These are phyloP conservation scores for Spergularia marina DNA, from an alignment of 148 eudicot genomes.

Conservation along the genomic window DNA sequence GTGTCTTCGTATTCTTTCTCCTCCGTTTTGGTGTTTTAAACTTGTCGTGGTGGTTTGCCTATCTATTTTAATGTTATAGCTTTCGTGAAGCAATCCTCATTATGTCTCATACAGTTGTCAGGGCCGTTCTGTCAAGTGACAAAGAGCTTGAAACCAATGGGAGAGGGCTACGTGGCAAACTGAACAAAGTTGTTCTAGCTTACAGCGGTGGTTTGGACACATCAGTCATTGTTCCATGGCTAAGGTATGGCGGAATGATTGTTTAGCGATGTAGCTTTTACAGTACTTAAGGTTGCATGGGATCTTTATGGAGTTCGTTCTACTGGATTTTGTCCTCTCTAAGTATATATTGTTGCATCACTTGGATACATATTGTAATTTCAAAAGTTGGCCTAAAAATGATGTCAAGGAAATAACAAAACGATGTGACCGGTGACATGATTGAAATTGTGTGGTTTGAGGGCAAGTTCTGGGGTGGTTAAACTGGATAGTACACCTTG, in stretches of 20 bases:
- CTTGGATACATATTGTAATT: too few relatives aligned
- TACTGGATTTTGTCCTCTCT: too few relatives aligned
- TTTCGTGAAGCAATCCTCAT: background rate
- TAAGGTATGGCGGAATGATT: slow-evolving; percentile 46
- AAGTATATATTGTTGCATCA: too few relatives aligned
- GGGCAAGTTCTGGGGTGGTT: background rate
- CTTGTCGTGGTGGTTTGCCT: background rate
- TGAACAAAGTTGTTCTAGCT: slow-evolving; percentile 93
- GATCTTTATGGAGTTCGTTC: too few relatives aligned
- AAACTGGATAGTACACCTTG: background rate
- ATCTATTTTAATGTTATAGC: background rate
- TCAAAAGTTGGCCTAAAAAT: too few relatives aligned
- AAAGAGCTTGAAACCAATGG: slow-evolving; percentile 42
- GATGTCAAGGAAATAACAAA: too few relatives aligned
- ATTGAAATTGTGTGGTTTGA: background rate
- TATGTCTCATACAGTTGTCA: slow-evolving; percentile 40
- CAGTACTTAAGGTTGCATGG: background rate
- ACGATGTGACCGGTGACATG: too few relatives aligned
- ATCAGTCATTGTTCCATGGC: slow-evolving; percentile 98
- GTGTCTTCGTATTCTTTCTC: background rate
- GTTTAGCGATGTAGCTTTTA: background rate
- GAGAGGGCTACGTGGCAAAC: slow-evolving; percentile 59
- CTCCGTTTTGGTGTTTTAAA: background rate
- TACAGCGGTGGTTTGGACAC: slow-evolving; percentile 98
- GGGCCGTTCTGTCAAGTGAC: slow-evolving; percentile 56